phyloP scores from a whole-genome alignment of 192 early-diverging fungal species.

The Podila epicladia region DNA sequence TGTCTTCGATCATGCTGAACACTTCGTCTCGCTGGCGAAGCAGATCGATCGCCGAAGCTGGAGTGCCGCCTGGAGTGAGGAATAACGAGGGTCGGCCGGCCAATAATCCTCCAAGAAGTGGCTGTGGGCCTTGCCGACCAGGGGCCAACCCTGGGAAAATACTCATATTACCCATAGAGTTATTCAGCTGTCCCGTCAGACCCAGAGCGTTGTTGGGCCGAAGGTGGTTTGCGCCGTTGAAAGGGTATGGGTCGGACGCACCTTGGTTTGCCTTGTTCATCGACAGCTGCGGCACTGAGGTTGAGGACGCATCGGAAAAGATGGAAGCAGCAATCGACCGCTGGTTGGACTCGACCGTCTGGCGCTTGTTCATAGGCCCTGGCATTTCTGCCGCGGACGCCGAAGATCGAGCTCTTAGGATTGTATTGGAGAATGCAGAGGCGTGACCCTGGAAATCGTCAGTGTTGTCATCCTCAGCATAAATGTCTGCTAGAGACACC shows the following conservation, averaged over 20 bases:
- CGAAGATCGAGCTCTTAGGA: background rate
- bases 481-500: slow-evolving; percentile 37
- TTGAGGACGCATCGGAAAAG: background rate
- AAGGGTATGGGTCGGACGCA: background rate
- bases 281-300: too few relatives aligned
- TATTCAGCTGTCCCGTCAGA: background rate
- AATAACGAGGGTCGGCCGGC: background rate
- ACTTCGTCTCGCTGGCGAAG: slow-evolving; percentile 32
- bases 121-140: background rate
- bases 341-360: slow-evolving; percentile 13
- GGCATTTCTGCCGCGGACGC: background rate
- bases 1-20: slow-evolving; percentile 28
- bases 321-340: background rate
- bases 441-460: background rate
- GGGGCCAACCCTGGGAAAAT: background rate
- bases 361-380: slow-evolving; percentile 6
- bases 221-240: background rate
- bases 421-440: slow-evolving; percentile 22
- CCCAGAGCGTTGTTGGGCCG: slow-evolving; percentile 1
- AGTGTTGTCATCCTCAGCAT: slow-evolving; percentile 6
- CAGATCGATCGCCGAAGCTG: slow-evolving; percentile 7
- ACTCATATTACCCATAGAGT: background rate
- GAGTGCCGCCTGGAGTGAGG: background rate
- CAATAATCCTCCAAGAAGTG: background rate
- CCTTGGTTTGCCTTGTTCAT: background rate